phyloP scores from a whole-genome alignment of 148 eudicot genomes.

The Chenopodium formosanum region DNA sequence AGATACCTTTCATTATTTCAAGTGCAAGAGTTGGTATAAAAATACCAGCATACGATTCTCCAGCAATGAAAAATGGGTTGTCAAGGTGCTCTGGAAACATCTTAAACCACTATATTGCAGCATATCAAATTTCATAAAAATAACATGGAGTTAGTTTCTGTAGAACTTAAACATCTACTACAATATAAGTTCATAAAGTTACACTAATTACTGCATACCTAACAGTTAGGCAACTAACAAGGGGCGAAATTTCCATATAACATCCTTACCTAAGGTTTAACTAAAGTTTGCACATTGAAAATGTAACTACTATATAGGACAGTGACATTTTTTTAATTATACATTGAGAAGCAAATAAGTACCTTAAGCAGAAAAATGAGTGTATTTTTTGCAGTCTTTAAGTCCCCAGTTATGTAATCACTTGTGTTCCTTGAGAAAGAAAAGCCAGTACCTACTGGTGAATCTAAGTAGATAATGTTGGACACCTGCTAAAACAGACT shows the following conservation, averaged over 20 bases:
- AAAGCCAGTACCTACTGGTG: slow-evolving; percentile 39
- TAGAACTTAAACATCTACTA: not conserved
- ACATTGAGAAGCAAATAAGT: not conserved
- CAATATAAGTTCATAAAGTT: not conserved
- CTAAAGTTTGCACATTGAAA: not conserved
- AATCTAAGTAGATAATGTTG: slow-evolving; percentile 44
- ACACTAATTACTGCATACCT: not conserved
- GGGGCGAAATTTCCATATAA: not conserved
- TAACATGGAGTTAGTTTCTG: not conserved
- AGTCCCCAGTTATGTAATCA: slow-evolving; percentile 37
- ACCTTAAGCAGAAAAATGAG: slow-evolving; percentile 39
- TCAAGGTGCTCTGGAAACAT: slow-evolving; percentile 26
- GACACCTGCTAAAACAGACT: slow-evolving; percentile 29
- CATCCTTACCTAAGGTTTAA: not conserved
- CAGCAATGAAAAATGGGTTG: slow-evolving; percentile 41
- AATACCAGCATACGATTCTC: slow-evolving; percentile 49
- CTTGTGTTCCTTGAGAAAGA: slow-evolving; percentile 33
- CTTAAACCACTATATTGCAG: slow-evolving; percentile 33
- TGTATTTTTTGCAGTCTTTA: slow-evolving; percentile 37
- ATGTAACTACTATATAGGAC: not conserved
- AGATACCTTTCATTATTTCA: slow-evolving; percentile 37
- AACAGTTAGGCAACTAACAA: not conserved
- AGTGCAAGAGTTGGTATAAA: slow-evolving; percentile 43
- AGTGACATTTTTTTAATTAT: not conserved
- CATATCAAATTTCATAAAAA: not conserved